Conservation (phyloP, 2,329 filamentous ascomycete genomes). For the Phoma herbarum region DNA sequence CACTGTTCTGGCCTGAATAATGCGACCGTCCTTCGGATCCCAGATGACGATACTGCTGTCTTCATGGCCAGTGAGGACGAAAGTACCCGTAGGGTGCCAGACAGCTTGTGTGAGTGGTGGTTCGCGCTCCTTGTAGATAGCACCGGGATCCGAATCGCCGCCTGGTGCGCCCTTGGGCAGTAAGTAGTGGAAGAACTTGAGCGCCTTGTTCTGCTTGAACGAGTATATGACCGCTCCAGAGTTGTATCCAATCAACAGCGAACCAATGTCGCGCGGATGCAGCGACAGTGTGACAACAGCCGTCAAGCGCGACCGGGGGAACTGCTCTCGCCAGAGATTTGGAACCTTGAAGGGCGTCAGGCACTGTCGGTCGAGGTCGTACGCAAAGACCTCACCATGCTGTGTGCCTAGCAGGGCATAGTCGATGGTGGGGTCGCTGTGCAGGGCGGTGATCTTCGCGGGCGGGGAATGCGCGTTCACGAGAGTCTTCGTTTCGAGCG, state of each 20-base stretch:
- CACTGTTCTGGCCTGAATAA: constrained; percentile 84
- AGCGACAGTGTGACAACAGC: constrained; percentile 80
- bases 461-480: constrained; percentile 77
- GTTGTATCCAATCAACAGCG: constrained; percentile 87
- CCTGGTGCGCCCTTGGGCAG: constrained; percentile 84
- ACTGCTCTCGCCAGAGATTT: constrained; percentile 83
- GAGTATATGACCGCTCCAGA: constrained; percentile 90
- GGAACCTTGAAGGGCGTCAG: constrained; percentile 82
- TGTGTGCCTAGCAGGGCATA: constrained; percentile 88
- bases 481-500: constrained; percentile 74
- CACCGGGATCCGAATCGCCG: constrained; percentile 71
- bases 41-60: constrained; percentile 93
- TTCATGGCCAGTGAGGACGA: constrained; percentile 85
- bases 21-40: constrained; percentile 87
- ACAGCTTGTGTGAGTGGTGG: constrained; percentile 83
- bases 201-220: constrained; percentile 86
- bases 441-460: constrained; percentile 75
- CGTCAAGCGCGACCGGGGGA: constrained; percentile 70
- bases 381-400: constrained; percentile 87
- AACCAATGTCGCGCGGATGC: constrained; percentile 91
- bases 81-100: constrained; percentile 96
- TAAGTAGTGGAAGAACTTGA: constrained; percentile 83
- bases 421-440: constrained; percentile 89
- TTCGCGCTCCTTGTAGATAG: constrained; percentile 68
- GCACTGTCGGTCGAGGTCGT: constrained; percentile 84